phyloP scores from a whole-genome alignment of 305 asterid genomes.

The Solanum hybrid region DNA sequence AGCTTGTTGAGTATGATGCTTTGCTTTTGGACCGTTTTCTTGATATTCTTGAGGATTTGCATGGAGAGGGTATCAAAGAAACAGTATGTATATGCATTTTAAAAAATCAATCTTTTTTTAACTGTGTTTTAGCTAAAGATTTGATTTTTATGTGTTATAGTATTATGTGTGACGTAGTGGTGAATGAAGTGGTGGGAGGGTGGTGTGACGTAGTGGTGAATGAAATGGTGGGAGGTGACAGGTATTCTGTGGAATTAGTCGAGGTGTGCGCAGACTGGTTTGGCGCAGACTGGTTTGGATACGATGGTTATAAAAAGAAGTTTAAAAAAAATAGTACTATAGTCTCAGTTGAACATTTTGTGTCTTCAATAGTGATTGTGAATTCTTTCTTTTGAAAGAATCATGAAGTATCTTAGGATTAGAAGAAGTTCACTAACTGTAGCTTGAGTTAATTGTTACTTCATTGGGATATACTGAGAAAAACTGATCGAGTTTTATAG shows the following conservation, averaged over 20 bases:
- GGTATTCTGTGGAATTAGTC: background rate
- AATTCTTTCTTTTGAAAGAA: background rate
- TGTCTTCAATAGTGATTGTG: background rate
- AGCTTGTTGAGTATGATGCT: conserved; percentile 92
- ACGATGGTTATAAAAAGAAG: background rate
- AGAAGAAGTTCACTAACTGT: background rate
- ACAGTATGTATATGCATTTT: conserved; percentile 36
- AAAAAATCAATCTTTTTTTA: background rate
- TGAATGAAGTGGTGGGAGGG: background rate
- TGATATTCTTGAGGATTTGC: conserved; percentile 86
- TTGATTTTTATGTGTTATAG: background rate
- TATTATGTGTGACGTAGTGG: background rate
- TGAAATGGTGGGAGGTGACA: background rate
- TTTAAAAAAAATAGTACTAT: background rate
- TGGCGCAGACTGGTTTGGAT: no score
- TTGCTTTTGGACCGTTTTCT: conserved; percentile 92
- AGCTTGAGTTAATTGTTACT: background rate
- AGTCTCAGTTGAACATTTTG: background rate
- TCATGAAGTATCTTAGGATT: background rate
- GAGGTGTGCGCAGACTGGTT: background rate
- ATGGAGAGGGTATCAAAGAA: conserved; percentile 85
- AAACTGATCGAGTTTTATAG: background rate
- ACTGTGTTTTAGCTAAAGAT: background rate
- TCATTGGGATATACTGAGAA: background rate
- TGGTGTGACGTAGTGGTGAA: background rate